Base-by-base conservation (phyloP, 1,284 basidiomycete genomes). In the Leccinum griseonigrum region DNA sequence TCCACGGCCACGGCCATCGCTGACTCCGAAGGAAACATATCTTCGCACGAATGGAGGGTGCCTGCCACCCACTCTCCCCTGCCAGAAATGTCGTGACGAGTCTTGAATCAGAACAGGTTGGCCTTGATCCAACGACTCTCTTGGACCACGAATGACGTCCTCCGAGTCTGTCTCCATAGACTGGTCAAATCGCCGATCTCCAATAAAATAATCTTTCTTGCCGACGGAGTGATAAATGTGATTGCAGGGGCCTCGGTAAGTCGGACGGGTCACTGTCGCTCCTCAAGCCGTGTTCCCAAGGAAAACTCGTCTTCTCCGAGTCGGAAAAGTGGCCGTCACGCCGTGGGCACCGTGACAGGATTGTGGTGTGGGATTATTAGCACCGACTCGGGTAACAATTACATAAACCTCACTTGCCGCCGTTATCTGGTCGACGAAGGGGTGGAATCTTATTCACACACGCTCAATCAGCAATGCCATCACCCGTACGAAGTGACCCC, bases 161-260 rank as follows among this genome's bases (percentile, higher is more conserved):
- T 97, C 1, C 94, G 92, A 36, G 36, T 36, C 36, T 68, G 83
- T 97, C 26, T 96, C 94, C 3, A 77, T 97, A 22, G 95, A 96
- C 73, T 97, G 93, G 91, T 90, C 90, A 1, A 89, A 90, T 66
- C 81, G 90, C 10, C 79, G 82, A 57, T 71, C 63, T 22, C 74
- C 75, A 53, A 64, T 66, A 59, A 62, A 10, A 28, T 14, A 29
- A 16, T 46, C 31, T 61, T 66, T 51, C 40, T 61, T 51, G 50
- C 29, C 29, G 14, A 40, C 32, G 18, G 6, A 16, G 14, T 63
- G 46, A 61, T 55, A 6, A 46, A 62, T 36, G 10, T 43, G 22
- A 16, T 58, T 50, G 13, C 61, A 90, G 86, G 51, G 69, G 70
- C 38, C 65, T 81, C 36, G 82, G 85, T 54, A 79, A 82, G 13